Evolutionary conservation across 208 protist genomes (phyloP).

Genomic region (Leishmania mexicana): DNA sequence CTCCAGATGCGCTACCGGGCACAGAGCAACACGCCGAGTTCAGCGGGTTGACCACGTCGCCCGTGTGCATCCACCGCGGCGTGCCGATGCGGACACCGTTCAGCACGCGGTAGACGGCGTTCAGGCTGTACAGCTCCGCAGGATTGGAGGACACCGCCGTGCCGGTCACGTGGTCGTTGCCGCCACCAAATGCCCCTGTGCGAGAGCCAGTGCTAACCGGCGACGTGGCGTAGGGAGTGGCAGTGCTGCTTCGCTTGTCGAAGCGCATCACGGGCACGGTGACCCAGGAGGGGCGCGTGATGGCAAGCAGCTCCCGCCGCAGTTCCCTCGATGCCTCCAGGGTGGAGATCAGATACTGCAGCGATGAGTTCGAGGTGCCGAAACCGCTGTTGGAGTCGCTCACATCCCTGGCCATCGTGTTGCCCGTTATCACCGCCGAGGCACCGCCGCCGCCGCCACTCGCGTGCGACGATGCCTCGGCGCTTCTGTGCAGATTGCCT

Average conservation of each 20-base stretch:
- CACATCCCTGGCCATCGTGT: neutral
- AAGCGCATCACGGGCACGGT: slow-evolving; percentile 22
- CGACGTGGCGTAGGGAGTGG: neutral
- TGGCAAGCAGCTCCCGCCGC: slow-evolving; percentile 31
- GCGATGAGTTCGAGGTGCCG: slow-evolving; percentile 10
- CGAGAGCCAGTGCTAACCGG: neutral
- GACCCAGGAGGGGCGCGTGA: slow-evolving; percentile 27
- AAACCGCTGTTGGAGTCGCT: neutral
- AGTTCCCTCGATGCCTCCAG: slow-evolving; percentile 17
- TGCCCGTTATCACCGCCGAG: neutral
- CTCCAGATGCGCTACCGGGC: neutral
- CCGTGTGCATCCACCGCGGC: slow-evolving; percentile 24
- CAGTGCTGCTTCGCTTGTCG: neutral
- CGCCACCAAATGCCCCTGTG: neutral
- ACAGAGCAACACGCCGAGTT: slow-evolving; percentile 17
- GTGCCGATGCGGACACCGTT: slow-evolving; percentile 28
- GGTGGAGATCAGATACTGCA: slow-evolving; percentile 8
- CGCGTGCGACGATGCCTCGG: neutral
- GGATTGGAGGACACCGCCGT: slow-evolving; percentile 17
- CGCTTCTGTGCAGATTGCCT: neutral
- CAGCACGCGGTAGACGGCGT: slow-evolving; percentile 56
- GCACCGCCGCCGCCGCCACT: neutral
- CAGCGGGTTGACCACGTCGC: slow-evolving; percentile 16
- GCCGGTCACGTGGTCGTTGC: neutral
- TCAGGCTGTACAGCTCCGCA: slow-evolving; percentile 40